These are phyloP conservation scores for Papiliotrema laurentii DNA, from an alignment of 1,284 basidiomycete species.

Conservation along the genomic window DNA sequence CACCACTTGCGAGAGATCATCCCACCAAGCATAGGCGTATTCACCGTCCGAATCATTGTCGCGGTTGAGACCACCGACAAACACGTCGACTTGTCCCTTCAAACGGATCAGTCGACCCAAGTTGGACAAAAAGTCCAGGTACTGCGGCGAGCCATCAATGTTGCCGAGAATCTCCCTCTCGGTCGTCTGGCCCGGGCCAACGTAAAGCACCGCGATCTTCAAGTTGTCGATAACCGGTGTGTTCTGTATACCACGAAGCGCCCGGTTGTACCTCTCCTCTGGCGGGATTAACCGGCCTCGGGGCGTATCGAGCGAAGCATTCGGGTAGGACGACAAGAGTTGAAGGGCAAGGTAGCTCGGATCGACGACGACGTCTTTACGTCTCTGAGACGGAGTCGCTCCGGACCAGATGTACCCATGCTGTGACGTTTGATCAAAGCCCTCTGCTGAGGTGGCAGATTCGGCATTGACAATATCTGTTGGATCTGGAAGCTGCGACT, in stretches of 20 bases:
- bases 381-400: slow-evolving; percentile 75
- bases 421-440: slow-evolving; percentile 23
- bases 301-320: slow-evolving; percentile 44
- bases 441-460: slow-evolving; percentile 11
- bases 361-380: slow-evolving; percentile 78
- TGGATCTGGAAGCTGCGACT: slow-evolving; percentile 1
- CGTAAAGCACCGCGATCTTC: slow-evolving; percentile 95
- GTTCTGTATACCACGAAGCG: slow-evolving; percentile 70
- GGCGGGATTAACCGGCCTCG: slow-evolving; percentile 50
- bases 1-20: slow-evolving; percentile 91
- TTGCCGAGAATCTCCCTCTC: slow-evolving; percentile 88
- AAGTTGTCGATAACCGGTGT: slow-evolving; percentile 96
- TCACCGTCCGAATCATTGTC: slow-evolving; percentile 75
- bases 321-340: slow-evolving; percentile 70
- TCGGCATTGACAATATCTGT: slow-evolving; percentile 19
- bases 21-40: slow-evolving; percentile 98
- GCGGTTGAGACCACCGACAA: slow-evolving; percentile 81
- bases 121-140: slow-evolving; percentile 85
- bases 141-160: slow-evolving; percentile 87
- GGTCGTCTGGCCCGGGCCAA: slow-evolving; percentile 80
- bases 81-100: slow-evolving; percentile 89
- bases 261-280: slow-evolving; percentile 56
- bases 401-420: slow-evolving; percentile 70
- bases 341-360: slow-evolving; percentile 85
- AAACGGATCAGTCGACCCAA: slow-evolving; percentile 84